These are phyloP conservation scores for Phaeosphaeria sp. DNA, from an alignment of 2,329 filamentous ascomycete species.

Conservation along the genomic window DNA sequence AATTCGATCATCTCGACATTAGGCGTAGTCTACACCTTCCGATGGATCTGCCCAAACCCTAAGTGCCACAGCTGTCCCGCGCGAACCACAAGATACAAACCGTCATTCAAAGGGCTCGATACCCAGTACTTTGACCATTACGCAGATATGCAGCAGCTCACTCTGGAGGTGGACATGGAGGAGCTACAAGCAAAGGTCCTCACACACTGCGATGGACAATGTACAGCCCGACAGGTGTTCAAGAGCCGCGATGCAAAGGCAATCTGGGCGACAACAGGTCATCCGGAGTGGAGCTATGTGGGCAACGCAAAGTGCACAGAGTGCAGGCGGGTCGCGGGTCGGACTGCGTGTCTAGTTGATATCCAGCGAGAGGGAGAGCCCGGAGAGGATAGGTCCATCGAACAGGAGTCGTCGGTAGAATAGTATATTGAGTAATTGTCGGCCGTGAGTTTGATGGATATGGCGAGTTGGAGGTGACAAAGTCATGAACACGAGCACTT, in stretches of 20 bases:
- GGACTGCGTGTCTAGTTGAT: neutral
- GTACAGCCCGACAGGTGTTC: neutral
- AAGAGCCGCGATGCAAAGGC: neutral
- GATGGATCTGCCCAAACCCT: constrained; percentile 1
- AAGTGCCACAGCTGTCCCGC: neutral
- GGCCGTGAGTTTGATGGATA: too few species aligned
- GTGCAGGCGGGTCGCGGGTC: neutral
- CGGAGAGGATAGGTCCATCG: too few species aligned
- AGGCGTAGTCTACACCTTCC: neutral
- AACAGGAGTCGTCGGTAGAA: too few species aligned
- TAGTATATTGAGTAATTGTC: too few species aligned
- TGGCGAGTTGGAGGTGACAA: neutral
- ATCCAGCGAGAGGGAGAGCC: too few species aligned
- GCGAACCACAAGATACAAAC: neutral
- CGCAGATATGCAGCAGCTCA: neutral
- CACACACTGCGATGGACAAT: neutral
- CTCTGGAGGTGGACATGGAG: neutral
- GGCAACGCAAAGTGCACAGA: neutral
- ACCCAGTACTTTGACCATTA: neutral
- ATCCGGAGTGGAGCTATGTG: neutral
- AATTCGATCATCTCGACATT: neutral
- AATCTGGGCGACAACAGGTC: neutral
- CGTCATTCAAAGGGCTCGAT: neutral
- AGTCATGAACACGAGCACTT: neutral
- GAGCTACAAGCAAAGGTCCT: neutral